Conservation (phyloP, 2,329 filamentous ascomycete genomes). For the Xylariomycetidae sp. region DNA sequence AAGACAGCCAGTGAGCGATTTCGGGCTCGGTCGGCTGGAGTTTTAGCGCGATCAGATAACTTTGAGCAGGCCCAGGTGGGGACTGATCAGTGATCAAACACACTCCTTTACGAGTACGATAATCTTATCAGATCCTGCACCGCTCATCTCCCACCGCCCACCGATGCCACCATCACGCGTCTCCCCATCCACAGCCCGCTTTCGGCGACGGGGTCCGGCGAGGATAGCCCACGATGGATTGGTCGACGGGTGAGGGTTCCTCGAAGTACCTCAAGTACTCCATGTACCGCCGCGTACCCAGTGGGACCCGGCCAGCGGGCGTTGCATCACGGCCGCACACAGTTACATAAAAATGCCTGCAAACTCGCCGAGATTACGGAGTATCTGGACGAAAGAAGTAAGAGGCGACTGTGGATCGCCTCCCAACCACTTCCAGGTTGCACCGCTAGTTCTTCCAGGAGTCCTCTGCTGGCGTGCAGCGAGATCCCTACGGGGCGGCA, state of each 20-base stretch:
- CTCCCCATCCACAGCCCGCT: constrained; percentile 9
- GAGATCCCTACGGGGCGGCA: constrained; percentile 4
- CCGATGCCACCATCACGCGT: constrained; percentile 9
- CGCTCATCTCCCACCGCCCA: constrained; percentile 1
- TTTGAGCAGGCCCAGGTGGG: too few species aligned
- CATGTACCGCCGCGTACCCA: constrained; percentile 16
- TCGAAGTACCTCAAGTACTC: constrained; percentile 1
- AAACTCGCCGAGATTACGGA: constrained; percentile 11
- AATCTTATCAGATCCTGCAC: constrained; percentile 29
- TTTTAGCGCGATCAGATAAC: neutral
- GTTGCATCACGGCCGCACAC: constrained; percentile 12
- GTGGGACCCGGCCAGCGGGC: constrained; percentile 7
- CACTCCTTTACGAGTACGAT: too few species aligned
- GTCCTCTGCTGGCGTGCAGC: too few species aligned
- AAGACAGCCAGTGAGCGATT: too few species aligned
- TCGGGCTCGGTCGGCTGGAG: too few species aligned
- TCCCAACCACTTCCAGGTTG: too few species aligned
- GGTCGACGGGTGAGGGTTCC: neutral
- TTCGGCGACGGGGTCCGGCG: constrained; percentile 13
- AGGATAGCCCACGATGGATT: neutral
- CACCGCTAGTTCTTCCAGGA: too few species aligned
- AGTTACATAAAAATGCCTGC: constrained; percentile 9
- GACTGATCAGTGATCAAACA: too few species aligned
- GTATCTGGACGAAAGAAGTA: too few species aligned
- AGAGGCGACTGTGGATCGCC: too few species aligned